phyloP scores from a whole-genome alignment of 805 yeast genomes.

The Starmerella tilneyi region DNA sequence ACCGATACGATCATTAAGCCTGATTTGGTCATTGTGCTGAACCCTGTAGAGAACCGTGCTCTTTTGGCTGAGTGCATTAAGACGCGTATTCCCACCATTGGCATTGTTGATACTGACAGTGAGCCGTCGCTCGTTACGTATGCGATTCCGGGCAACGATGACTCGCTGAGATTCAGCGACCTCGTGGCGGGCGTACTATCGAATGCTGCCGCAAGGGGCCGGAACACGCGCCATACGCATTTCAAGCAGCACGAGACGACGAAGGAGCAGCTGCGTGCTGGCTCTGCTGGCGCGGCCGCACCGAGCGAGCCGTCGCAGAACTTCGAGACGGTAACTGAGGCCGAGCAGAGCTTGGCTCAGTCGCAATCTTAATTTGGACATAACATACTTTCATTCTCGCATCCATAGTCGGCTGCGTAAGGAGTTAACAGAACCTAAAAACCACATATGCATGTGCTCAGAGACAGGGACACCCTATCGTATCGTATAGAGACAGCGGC shows the following conservation, averaged over 20 bases:
- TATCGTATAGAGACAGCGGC: no score
- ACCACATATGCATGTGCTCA: no score
- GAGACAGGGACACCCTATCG: no score
- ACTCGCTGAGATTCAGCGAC: constrained; percentile 69
- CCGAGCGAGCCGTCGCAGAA: background rate
- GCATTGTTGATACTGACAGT: constrained; percentile 85
- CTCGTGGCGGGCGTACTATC: constrained; percentile 74
- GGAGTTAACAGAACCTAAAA: no score
- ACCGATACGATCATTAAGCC: constrained; percentile 56
- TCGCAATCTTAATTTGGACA: background rate
- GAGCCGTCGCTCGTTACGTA: constrained; percentile 85
- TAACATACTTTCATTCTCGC: no score
- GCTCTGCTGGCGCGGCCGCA: constrained; percentile 13
- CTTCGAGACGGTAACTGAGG: constrained; percentile 4
- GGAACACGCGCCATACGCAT: constrained; percentile 43
- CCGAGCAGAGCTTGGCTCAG: constrained; percentile 9
- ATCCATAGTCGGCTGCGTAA: no score
- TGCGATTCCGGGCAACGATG: constrained; percentile 95
- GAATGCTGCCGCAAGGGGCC: constrained; percentile 75
- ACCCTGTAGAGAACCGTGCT: constrained; percentile 77
- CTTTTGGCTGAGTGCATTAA: constrained; percentile 72
- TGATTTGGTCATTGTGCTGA: constrained; percentile 74
- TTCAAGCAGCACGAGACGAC: constrained; percentile 30
- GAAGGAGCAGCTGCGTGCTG: constrained; percentile 19
- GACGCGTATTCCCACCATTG: constrained; percentile 82